Base-by-base conservation (phyloP, 2,329 filamentous ascomycete species). In the Zymoseptoria brevis region DNA sequence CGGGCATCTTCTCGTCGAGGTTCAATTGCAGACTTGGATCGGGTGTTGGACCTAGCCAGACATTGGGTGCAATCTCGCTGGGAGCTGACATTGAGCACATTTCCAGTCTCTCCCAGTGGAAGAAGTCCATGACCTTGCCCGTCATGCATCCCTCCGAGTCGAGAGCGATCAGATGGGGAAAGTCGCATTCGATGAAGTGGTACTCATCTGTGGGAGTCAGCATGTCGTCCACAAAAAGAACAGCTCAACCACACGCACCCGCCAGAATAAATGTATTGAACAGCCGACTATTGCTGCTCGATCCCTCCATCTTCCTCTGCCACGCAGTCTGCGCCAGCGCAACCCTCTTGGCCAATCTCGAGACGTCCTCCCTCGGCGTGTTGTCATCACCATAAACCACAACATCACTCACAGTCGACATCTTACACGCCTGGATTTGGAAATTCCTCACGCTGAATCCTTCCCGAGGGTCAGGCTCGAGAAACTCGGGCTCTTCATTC, bases 371-470 rank as follows among this genome's bases (percentile, higher is more conserved):
- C 52, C 83, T 81, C 24, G 82, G 75, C 1, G 80, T 80, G 45
- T 79, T 76, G 64, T 90, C 83, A 57, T 93, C 88, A 11, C 90
- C 90, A 71, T 99, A 99, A 0, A 99, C 83, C 49, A 99, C 82
- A 64, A 99, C 90, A 72, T 99, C 94, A 0, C 92, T 96, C 8
- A 94, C 83, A 64, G 88, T 84, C 57, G 92, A 92, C 64, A 89
- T 79, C 73, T 99, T 99, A 60, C 88, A 88, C 0, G 89, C 83
- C 74, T 99, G 94, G 48, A 97, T 97, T 68, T 97, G 93, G 71
- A 99, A 99, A 73, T 97, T 97, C 52, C 94, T 85, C 50, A 97
- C 92, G 4, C 90, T 96, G 71, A 97, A 97, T 8, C 94, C 94
- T 65, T 96, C 89, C 58, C 79, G 83, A 1, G 94, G 94, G 70